Base-by-base conservation (phyloP, 768 basidiomycete species). In the Collybia sordida region DNA sequence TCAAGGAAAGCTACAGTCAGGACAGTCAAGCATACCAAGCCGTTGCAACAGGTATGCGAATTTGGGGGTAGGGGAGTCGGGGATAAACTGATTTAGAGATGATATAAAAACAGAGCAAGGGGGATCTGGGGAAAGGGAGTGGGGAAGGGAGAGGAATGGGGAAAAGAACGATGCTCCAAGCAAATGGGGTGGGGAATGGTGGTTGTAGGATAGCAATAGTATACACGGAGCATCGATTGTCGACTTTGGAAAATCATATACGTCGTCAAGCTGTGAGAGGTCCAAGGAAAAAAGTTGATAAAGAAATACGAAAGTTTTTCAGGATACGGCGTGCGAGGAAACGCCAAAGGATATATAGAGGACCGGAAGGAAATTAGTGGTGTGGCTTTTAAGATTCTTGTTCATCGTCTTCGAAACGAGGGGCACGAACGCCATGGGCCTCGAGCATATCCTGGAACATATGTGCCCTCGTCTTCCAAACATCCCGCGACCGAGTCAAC, bases 381-480 rank as follows among this genome's bases (percentile, higher is more conserved):
- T 31, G 31, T 31, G 31, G 31, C 49, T 60, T 58, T 60, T 53
- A 55, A 50, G 18, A 22, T 42, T 66, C 62, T 70, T 42, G 62
- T 40, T 17, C 69, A 61, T 17, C 36, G 17, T 55, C 54, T 31
- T 57, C 44, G 42, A 78, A 69, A 19, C 64, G 61, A 1, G 80
- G 73, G 24, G 72, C 70, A 18, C 71, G 64, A n/a, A 80, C 65
- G 15, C 76, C 76, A 43, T 76, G 72, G 43, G 72, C 72, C 37
- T 65, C 65, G 12, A 86, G 72, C 55, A 83, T 61, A 6, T 74
- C 72, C 56, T 77, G 72, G 21, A 60, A 57, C 49, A 60, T 64
- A 53, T 53, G 35, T 17, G 83, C 77, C 23, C 77, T 70, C 25
- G 69, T 68, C 67, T 72, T 80, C 85, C 82, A 86, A 54, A 67